Conservation (phyloP, 805 yeast genomes). For the Candida michaelii region DNA sequence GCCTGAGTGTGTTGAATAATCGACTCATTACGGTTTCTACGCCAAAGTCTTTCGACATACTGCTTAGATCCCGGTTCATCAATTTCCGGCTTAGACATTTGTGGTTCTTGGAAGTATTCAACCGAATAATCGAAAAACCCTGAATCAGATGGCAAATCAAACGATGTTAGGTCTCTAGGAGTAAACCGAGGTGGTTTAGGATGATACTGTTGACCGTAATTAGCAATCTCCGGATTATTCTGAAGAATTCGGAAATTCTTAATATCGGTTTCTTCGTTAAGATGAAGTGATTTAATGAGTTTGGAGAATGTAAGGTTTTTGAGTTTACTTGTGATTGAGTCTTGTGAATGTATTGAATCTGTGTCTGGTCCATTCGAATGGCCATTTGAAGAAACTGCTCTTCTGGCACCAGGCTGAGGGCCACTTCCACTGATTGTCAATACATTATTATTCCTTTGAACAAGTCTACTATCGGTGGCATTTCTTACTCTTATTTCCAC, state of each 20-base stretch:
- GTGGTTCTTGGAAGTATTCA: slow-evolving; percentile 96
- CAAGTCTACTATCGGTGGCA: slow-evolving; percentile 23
- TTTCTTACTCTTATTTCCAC: slow-evolving; percentile 24
- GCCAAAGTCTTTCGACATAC: slow-evolving; percentile 80
- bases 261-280: slow-evolving; percentile 41
- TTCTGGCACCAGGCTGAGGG: slow-evolving; percentile 4
- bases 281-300: slow-evolving; percentile 37
- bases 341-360: slow-evolving; percentile 23
- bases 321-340: slow-evolving; percentile 34
- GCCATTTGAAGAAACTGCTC: not conserved
- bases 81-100: slow-evolving; percentile 76
- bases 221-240: slow-evolving; percentile 35
- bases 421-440: slow-evolving; percentile 29
- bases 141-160: slow-evolving; percentile 53
- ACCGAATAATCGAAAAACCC: slow-evolving; percentile 73
- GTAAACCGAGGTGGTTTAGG: slow-evolving; percentile 61
- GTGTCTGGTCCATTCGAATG: not conserved
- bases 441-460: slow-evolving; percentile 24
- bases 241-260: slow-evolving; percentile 37
- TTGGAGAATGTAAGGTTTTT: slow-evolving; percentile 34
- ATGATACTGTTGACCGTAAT: slow-evolving; percentile 43
- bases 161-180: slow-evolving; percentile 26
- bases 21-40: slow-evolving; percentile 82
- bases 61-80: slow-evolving; percentile 93
- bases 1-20: slow-evolving; percentile 88